Percentiles rank a stretch among this genome's conserved stretches.
Conservation (phyloP, 2,329 filamentous ascomycete species). For the Trichoderma sp. region DNA sequence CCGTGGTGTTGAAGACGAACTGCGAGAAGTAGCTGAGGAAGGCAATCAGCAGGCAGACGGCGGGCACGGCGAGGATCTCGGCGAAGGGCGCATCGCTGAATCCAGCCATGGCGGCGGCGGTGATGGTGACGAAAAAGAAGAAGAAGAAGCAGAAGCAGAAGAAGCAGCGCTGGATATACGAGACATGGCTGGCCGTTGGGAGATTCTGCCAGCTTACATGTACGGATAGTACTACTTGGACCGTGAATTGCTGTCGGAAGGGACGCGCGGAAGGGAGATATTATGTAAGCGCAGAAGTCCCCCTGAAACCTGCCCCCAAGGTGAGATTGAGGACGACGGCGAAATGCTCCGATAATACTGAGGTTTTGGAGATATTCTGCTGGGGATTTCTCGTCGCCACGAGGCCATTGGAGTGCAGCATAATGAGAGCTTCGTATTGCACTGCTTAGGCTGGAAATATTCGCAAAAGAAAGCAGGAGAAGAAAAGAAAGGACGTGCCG, state of each 20-base stretch:
- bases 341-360: background rate
- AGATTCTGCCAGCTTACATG: background rate
- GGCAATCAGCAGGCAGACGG: conserved; percentile 61
- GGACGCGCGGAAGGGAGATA: background rate
- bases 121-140: background rate
- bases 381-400: background rate
- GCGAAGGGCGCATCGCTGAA: conserved; percentile 42
- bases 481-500: background rate
- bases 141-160: too few relatives aligned
- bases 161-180: background rate
- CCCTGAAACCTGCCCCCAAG: background rate
- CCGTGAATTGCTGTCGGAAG: background rate
- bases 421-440: background rate
- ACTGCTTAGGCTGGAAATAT: background rate
- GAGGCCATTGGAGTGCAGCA: background rate
- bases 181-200: conserved; percentile 1
- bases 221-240: background rate
- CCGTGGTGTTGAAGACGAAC: conserved; percentile 58
- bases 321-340: background rate
- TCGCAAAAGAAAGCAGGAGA: background rate
- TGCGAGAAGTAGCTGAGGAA: conserved; percentile 73
- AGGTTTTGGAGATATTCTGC: background rate
- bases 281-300: conserved; percentile 1
- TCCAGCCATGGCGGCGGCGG: conserved; percentile 38
- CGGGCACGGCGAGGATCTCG: conserved; percentile 63